Conservation (phyloP, 2,329 filamentous ascomycete species). For the Ceratocystis diversiconidia region DNA sequence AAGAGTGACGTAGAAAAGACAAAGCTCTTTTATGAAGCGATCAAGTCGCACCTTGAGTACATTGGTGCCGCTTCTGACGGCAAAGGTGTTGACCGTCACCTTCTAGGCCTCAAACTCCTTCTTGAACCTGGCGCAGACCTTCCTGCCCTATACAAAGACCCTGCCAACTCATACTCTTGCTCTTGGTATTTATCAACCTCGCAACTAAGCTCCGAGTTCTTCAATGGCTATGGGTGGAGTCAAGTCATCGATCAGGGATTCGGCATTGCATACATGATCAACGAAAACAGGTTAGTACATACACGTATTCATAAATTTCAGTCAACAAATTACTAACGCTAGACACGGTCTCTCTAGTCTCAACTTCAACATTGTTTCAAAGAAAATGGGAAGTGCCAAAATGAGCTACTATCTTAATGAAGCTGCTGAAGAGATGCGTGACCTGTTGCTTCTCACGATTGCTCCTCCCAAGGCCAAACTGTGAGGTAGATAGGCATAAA, state of each 20-base stretch:
- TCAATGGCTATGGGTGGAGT: conserved; percentile 98
- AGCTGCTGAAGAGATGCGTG: conserved; percentile 77
- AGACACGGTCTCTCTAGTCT: conserved; percentile 39
- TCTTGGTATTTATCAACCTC: conserved; percentile 83
- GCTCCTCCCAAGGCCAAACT: conserved; percentile 76
- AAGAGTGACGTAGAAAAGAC: conserved; percentile 50
- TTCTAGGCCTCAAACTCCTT: conserved; percentile 93
- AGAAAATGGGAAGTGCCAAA: conserved; percentile 73
- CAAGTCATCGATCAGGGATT: conserved; percentile 94
- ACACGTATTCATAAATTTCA: neutral
- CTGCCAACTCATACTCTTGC: conserved; percentile 66
- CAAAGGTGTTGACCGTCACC: conserved; percentile 84
- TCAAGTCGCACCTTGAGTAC: conserved; percentile 76
- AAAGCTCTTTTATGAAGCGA: conserved; percentile 66
- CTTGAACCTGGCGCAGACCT: conserved; percentile 66
- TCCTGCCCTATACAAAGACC: conserved; percentile 74
- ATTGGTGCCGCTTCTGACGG: conserved; percentile 80
- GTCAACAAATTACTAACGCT: neutral
- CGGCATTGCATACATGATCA: conserved; percentile 99
- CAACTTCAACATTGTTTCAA: conserved; percentile 96
- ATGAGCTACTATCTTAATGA: conserved; percentile 97
- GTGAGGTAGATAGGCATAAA: conserved; percentile 32
- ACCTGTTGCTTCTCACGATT: conserved; percentile 67
- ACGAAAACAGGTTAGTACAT: conserved; percentile 57
- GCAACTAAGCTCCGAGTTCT: conserved; percentile 90